Conservation (phyloP, 257 asterid species). For the Fraxinus cuspidata region DNA sequence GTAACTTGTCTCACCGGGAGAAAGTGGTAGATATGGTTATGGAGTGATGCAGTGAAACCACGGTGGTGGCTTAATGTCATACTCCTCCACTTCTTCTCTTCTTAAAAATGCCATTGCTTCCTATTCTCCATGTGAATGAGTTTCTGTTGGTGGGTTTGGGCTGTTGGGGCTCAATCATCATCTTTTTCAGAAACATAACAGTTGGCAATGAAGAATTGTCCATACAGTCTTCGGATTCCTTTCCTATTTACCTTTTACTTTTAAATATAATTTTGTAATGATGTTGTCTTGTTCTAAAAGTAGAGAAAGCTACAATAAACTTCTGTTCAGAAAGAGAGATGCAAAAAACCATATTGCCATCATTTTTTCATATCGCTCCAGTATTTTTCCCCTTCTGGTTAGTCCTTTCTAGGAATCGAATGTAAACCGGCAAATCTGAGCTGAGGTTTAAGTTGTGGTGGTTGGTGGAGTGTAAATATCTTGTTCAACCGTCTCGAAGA, state of each 20-base stretch:
- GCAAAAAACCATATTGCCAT: not conserved
- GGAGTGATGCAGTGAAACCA: not conserved
- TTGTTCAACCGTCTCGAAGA: not conserved
- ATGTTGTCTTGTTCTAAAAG: not conserved
- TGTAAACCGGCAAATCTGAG: too few relatives aligned
- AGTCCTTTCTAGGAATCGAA: too few relatives aligned
- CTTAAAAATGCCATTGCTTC: not conserved
- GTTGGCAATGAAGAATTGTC: not conserved
- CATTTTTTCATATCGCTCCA: too few relatives aligned
- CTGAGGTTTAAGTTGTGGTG: not conserved
- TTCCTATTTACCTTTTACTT: not conserved
- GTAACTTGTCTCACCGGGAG: not conserved
- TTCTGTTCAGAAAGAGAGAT: not conserved
- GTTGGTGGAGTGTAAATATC: not conserved
- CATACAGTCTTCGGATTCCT: not conserved
- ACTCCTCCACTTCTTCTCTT: not conserved
- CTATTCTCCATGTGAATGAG: not conserved
- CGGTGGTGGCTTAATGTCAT: not conserved
- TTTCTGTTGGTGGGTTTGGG: not conserved
- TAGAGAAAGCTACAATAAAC: not conserved
- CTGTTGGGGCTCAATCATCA: not conserved
- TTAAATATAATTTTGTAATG: not conserved
- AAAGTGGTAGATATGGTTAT: not conserved
- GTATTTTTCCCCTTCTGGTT: too few relatives aligned
- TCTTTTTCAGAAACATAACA: not conserved